These are phyloP conservation scores for Phytophthora melonis DNA, from an alignment of 352 stramenopile species.

Conservation along the genomic window DNA sequence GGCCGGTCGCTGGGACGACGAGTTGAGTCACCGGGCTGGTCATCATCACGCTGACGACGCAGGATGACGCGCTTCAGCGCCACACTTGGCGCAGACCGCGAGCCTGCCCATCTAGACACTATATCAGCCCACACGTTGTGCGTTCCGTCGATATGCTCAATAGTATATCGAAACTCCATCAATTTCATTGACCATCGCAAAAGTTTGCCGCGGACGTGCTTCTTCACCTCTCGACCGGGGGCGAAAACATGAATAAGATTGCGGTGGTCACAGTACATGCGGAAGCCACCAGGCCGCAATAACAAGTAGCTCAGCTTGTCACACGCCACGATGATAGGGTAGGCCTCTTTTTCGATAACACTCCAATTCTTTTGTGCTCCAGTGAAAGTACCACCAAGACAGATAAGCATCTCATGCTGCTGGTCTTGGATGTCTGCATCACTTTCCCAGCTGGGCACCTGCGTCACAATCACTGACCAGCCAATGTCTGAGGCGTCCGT, in stretches of 20 bases:
- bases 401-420: constrained; percentile 9
- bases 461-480: neutral
- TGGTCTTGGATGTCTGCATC: constrained; percentile 2
- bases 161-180: constrained; percentile 13
- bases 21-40: no score
- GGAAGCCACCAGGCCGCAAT: neutral
- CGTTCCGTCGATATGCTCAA: constrained; percentile 20
- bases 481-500: constrained; percentile 7
- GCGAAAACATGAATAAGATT: constrained; percentile 33
- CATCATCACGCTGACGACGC: no score
- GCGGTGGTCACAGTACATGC: neutral
- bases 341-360: constrained; percentile 1
- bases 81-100: neutral
- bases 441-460: constrained; percentile 2
- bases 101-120: constrained; percentile 3
- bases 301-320: constrained; percentile 14
- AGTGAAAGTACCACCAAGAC: constrained; percentile 7
- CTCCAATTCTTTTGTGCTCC: constrained; percentile 22
- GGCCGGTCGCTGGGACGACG: neutral
- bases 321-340: constrained; percentile 1
- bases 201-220: constrained; percentile 24
- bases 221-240: constrained; percentile 12
- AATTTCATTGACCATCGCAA: constrained; percentile 25
- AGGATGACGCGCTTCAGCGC: neutral
- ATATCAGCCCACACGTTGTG: constrained; percentile 8